Evolutionary conservation across 225 moss, liverwort and hornwort genomes (phyloP).

Genomic region (Physcomitrium patens): DNA sequence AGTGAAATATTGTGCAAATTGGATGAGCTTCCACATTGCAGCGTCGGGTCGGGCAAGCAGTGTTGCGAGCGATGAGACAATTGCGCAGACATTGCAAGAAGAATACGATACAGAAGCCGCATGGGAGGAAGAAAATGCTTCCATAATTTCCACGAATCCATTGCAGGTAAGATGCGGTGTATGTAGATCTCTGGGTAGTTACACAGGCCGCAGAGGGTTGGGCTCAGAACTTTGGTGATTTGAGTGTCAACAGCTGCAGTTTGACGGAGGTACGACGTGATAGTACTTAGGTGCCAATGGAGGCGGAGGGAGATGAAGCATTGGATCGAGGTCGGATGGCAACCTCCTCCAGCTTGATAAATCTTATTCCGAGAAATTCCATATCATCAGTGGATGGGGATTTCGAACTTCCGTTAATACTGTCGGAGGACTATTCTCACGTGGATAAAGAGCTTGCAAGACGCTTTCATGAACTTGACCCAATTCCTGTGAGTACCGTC

Average conservation of each 20-base stretch:
- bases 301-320: neutral
- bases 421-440: slow-evolving; percentile 57
- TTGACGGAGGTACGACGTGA: neutral
- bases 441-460: slow-evolving; percentile 71
- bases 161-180: slow-evolving; percentile 32
- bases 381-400: slow-evolving; percentile 44
- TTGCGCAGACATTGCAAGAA: slow-evolving; percentile 73
- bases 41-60: slow-evolving; percentile 30
- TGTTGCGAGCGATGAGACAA: slow-evolving; percentile 62
- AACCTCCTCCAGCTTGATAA: neutral
- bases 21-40: slow-evolving; percentile 31
- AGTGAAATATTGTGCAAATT: neutral
- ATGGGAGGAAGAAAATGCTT: slow-evolving; percentile 29
- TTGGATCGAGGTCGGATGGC: neutral
- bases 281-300: neutral
- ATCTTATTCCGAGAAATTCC: neutral
- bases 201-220: slow-evolving; percentile 1
- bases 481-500: slow-evolving; percentile 50
- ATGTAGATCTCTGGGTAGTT: too few species aligned
- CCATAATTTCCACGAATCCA: slow-evolving; percentile 2
- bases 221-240: slow-evolving; percentile 1
- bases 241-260: slow-evolving; percentile 20
- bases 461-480: slow-evolving; percentile 68
- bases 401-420: slow-evolving; percentile 56
- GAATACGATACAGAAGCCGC: slow-evolving; percentile 59